Percentiles rank a stretch among this genome's conserved stretches.
Evolutionary conservation across 495 filamentous ascomycete genomes (phyloP).

Genomic region (Aspergillus bridgeri): DNA sequence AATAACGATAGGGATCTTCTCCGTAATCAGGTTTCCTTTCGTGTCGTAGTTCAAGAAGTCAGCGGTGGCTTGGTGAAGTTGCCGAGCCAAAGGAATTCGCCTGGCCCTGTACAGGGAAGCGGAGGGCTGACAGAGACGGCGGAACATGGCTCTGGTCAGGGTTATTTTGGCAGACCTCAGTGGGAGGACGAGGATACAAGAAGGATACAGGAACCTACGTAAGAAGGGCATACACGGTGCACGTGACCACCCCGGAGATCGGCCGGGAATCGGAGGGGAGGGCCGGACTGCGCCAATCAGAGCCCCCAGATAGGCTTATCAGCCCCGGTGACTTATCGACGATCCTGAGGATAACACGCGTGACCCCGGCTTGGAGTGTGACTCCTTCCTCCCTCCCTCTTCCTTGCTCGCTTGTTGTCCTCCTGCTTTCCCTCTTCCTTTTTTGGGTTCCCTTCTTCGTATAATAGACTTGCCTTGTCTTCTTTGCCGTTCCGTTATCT

Average conservation of each 20-base stretch:
- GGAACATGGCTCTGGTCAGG: no score
- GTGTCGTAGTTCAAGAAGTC: slow-evolving; percentile 26
- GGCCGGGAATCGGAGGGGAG: slow-evolving; percentile 4
- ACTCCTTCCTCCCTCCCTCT: slow-evolving; percentile 4
- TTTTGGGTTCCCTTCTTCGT: background rate
- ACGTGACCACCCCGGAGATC: background rate
- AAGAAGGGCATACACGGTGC: no score
- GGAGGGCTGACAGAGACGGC: no score
- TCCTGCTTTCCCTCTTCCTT: background rate
- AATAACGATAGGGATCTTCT: slow-evolving; percentile 28
- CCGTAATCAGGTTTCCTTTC: slow-evolving; percentile 24
- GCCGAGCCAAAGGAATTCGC: slow-evolving; percentile 16
- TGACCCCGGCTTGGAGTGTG: slow-evolving; percentile 2
- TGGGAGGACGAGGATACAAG: no score
- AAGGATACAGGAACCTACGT: no score
- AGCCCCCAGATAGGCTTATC: background rate
- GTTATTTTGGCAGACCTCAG: no score
- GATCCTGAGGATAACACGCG: background rate
- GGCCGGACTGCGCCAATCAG: background rate
- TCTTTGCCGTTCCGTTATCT: background rate
- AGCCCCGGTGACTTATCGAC: background rate
- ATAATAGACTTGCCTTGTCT: background rate
- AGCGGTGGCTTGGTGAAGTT: slow-evolving; percentile 26
- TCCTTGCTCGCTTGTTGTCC: background rate
- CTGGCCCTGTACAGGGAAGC: no score